These are phyloP conservation scores for Pelargonium fulgidum DNA, from an alignment of 441 rosid species.

Conservation along the genomic window DNA sequence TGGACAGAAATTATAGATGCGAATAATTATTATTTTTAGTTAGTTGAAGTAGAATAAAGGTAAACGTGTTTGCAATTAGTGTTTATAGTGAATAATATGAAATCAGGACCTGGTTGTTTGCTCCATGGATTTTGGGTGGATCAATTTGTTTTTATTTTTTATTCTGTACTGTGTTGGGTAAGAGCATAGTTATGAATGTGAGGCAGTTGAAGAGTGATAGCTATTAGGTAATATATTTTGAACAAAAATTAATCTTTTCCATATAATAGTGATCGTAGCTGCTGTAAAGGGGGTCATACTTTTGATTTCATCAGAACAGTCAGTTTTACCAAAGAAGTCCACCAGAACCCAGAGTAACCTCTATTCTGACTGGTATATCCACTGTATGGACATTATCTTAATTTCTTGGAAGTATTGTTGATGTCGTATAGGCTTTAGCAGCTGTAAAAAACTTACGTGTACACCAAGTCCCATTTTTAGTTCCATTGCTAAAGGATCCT, in stretches of 20 bases:
- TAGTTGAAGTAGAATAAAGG: not conserved
- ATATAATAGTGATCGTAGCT: not conserved
- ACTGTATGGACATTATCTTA: not conserved
- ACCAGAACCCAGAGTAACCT: not conserved
- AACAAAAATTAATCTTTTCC: no score
- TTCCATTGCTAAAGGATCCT: slow-evolving; percentile 5
- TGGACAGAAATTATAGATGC: not conserved
- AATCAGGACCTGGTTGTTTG: not conserved
- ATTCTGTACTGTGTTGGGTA: not conserved
- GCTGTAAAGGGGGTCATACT: not conserved
- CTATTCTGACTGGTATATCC: not conserved
- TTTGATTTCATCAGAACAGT: not conserved
- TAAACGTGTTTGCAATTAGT: no score
- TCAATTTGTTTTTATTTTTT: not conserved
- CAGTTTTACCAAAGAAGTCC: not conserved
- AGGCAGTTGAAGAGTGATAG: no score
- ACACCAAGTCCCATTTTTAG: not conserved
- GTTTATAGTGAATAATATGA: not conserved
- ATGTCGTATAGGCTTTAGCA: not conserved
- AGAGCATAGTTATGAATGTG: no score
- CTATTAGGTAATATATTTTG: no score
- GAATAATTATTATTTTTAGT: not conserved
- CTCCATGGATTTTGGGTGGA: not conserved
- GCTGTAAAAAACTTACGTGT: not conserved
- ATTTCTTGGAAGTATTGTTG: not conserved